A percentile compares a stretch with the other conserved stretches of the same genome.
These are phyloP conservation scores for Leucosporidium scottii DNA, from an alignment of 768 basidiomycete genomes.

Conservation along the genomic window DNA sequence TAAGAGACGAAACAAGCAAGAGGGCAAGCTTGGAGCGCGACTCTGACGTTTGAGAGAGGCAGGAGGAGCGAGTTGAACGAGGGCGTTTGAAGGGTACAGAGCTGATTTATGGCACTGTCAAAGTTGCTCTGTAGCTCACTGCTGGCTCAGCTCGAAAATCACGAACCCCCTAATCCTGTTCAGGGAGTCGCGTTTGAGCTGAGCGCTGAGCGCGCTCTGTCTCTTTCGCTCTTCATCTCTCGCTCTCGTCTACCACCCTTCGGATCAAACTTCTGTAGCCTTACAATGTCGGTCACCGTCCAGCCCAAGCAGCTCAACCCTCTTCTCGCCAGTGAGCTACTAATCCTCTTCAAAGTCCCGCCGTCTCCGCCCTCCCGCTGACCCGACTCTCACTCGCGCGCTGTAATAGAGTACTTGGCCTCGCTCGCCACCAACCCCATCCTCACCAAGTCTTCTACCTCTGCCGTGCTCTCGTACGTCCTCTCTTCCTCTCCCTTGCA, in stretches of 20 bases:
- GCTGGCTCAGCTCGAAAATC: no score
- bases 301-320: conserved; percentile 44
- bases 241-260: neutral
- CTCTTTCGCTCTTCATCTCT: neutral
- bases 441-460: conserved; percentile 54
- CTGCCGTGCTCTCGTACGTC: neutral
- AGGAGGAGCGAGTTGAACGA: no score
- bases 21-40: no score
- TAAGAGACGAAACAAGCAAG: no score
- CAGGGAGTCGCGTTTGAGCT: no score
- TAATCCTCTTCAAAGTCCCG: neutral
- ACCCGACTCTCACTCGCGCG: neutral
- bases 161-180: no score
- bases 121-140: no score
- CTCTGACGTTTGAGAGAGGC: neutral
- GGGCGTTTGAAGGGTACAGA: no score
- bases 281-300: conserved; percentile 14
- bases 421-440: conserved; percentile 64
- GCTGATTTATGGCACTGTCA: no score
- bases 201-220: no score
- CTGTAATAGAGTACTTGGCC: conserved; percentile 51
- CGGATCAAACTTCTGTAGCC: neutral
- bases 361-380: neutral
- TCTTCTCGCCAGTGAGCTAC: conserved; percentile 49
- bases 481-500: conserved; percentile 21